Evolutionary conservation across 495 filamentous ascomycete species (phyloP), one percentile per base, ranked within the genome.

Genomic region (Astrothelium subdiscretum): DNA sequence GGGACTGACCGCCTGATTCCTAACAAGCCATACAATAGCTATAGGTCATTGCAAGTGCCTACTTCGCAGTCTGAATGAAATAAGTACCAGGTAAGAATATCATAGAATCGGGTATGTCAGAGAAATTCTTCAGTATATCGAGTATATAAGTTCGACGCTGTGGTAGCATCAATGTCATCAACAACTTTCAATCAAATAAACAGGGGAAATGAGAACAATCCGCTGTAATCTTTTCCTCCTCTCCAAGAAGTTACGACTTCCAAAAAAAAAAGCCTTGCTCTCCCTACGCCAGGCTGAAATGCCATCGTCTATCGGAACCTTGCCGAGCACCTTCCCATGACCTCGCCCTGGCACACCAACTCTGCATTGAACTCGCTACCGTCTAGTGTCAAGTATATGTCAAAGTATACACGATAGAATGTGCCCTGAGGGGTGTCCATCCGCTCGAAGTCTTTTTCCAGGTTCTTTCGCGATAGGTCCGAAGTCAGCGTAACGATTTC

Each of bases 381-480:
- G 70, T 98, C 94, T 20, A 98, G 85, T 10, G 94, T 97, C 59
- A 98, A 89, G 74, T 96, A 95, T 62, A 87, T 87, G 69, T 87
- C 85, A 66, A 87, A 87, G 75, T 87, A 87, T 48, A 90, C 86
- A 63, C 94, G 87, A 81, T 98, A 98, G 77, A 98, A 98, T 13
- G 92, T 95, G 61, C 94, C 94, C 72, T 98, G 94, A 1, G 94
- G 94, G 3, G 94, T 98, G 74, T 98, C 94, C 94, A 98, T 98
- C 68, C 95, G 85, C 76, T 98, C 94, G 64, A 98, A 98, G 72
- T 98, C 94, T 73, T 96, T 97, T 74, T 98, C 94, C 1, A 98
- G 85, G 72, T 97, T 97, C 81, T 98, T 98, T 65, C 94, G 87
- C 18, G 91, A 96, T 38, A 98, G 81, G 73, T 98, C 94, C 51